phyloP scores from a whole-genome alignment of 352 stramenopile genomes.

The Aphanomyces cochlioides region DNA sequence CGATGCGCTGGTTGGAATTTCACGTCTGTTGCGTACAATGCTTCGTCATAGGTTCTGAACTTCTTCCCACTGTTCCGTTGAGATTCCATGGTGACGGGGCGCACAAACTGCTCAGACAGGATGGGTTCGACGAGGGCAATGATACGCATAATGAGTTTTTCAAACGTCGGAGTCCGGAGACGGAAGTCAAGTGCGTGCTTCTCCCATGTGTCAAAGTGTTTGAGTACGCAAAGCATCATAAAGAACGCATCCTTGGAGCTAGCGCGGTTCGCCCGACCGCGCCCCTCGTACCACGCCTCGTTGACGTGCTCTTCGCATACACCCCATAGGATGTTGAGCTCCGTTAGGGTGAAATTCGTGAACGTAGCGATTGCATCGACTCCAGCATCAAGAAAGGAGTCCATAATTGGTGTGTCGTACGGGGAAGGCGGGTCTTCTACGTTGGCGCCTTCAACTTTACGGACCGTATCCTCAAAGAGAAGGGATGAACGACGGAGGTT shows the following conservation, averaged over 20 bases:
- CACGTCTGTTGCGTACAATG: constrained; percentile 7
- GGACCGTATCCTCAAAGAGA: too few relatives aligned
- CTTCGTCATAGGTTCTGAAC: background rate
- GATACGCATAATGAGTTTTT: constrained; percentile 4
- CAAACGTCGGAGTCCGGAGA: background rate
- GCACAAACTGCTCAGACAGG: constrained; percentile 8
- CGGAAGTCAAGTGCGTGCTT: constrained; percentile 13
- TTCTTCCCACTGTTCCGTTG: background rate
- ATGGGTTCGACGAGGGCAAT: constrained; percentile 3
- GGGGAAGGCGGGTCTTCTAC: too few relatives aligned
- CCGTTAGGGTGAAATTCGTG: too few relatives aligned
- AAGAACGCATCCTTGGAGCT: constrained; percentile 6
- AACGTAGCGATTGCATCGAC: background rate
- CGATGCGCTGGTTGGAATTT: constrained; percentile 17
- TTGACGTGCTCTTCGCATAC: background rate
- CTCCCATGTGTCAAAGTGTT: constrained; percentile 16
- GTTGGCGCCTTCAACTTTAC: too few relatives aligned
- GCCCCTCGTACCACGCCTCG: constrained; percentile 5
- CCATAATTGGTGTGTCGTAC: too few relatives aligned
- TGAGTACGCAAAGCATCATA: background rate
- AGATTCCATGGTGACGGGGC: background rate
- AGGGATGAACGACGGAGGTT: too few relatives aligned
- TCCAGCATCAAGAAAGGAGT: too few relatives aligned
- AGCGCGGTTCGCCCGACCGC: background rate
- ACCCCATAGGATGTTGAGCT: constrained; percentile 3